Evolutionary conservation across 441 rosid species (phyloP), one percentile per base, ranked within the genome.

Genomic region (Daphne laureola): DNA sequence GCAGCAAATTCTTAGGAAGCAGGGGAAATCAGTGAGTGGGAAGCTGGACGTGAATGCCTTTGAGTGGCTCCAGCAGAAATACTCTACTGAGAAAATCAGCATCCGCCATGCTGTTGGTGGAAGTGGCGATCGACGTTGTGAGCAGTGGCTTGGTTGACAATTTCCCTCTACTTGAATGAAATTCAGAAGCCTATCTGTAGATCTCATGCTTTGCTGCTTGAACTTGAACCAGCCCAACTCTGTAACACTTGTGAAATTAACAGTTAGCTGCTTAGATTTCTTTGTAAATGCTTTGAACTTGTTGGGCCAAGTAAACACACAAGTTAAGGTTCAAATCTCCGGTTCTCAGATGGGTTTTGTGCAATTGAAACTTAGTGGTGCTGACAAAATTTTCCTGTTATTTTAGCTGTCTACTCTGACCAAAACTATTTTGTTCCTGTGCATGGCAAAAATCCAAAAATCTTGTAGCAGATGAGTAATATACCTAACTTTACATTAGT

Each of bases 41-140:
- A 84, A 92, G 63, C 96, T 92, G 23, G 98, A 92, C 47, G 81
- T 88, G 49, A 88, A 87, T 50, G 98, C 76, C 61, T 92, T 92
- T 38, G 92, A 88, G 67, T 71, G 72, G 76, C 95, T 88, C 62
- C 98, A 92, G 69, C 74, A 86, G 51, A 82, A 88, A 67, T 88
- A 92, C 60, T 64, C 96, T 23, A 69, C 62, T 4, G 96, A 84
- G 78, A 86, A 75, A 62, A 92, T 92, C 68, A 92, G 94, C 68
- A 84, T 92, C 48, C 75, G 96, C 43, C 79, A 59, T 59, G 72
- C 98, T 25, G 98, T 92, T 54, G 96, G 98, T 49, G 83, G 82
- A 8, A 75, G 78, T 45, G 98, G 98, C n/a, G 95, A 88, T 21
- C 95, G 96, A 16, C 85, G 78, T 0, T 83, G 91, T 42, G 75